phyloP scores from a whole-genome alignment of 257 asterid genomes.

The Echites panduratus region DNA sequence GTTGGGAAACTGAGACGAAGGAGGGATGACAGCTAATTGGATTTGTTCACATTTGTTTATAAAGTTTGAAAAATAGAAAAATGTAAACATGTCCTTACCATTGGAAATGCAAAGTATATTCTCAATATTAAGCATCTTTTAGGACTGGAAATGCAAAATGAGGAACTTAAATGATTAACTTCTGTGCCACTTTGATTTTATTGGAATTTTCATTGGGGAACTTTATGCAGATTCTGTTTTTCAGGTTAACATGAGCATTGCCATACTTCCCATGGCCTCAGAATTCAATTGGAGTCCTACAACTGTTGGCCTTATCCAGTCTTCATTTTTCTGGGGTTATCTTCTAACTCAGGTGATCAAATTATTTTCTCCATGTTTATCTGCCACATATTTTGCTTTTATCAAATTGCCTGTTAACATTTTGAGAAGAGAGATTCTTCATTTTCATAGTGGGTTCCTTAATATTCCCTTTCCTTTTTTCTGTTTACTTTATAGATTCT shows the following conservation, averaged over 20 bases:
- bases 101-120: background rate
- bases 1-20: background rate
- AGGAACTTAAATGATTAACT: too few species aligned
- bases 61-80: background rate
- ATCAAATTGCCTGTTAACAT: constrained; percentile 2
- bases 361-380: constrained; percentile 4
- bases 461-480: background rate
- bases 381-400: constrained; percentile 5
- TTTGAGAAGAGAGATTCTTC: background rate
- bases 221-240: constrained; percentile 19
- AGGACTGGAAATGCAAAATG: background rate
- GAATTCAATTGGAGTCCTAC: constrained; percentile 75
- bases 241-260: constrained; percentile 96
- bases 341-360: constrained; percentile 81
- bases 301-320: constrained; percentile 85
- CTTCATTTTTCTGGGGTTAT: constrained; percentile 93
- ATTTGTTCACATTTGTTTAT: background rate
- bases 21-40: background rate
- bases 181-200: background rate
- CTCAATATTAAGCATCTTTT: background rate
- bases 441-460: background rate
- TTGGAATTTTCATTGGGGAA: constrained; percentile 18
- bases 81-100: background rate
- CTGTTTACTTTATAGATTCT: too few species aligned
- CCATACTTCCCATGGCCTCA: constrained; percentile 88